Base-by-base conservation (phyloP, 1,284 basidiomycete genomes). In the Puccinia triticina region DNA sequence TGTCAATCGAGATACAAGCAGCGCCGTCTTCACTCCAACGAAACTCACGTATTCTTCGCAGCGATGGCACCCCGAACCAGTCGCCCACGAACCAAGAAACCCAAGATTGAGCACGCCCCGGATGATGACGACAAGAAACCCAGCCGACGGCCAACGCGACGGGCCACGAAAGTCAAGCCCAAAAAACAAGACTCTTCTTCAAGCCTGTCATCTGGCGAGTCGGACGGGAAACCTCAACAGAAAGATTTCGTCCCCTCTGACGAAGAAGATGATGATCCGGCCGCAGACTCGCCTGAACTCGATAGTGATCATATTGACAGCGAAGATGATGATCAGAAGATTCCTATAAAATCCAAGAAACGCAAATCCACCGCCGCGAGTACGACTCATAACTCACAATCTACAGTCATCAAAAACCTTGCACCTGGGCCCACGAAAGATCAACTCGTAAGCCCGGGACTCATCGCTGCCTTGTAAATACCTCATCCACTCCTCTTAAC, bases 381-480 rank as follows among this genome's bases (percentile, higher is more conserved):
- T 82, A 23, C 76, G 1, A 57, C 55, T 21, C 23, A 26, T 26
- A 29, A 57, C 12, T 12, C 55, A 26, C n/a, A 48, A 64, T 69
- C 50, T 46, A 0, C 21, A 57, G 55, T 73, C 76, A 18, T 67
- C 37, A 40, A 78, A 73, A 78, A 71, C 50, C 64, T 57, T 59
- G 69, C 59, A 34, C 64, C 57, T 53, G 72, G 73, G 48, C 76
- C 40, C 40, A 83, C 69, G n/a, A 59, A 59, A 14, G 76, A 77
- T 3, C 71, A 83, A 73, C 84, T 73, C 37, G 74, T 82, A 83
- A 43, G 48, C 76, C 43, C 66, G 5, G 43, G 79, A 72, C 50
- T 71, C 67, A 72, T 72, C 32, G 72, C 78, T 69, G 32, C 67
- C 18, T 75, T 78, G 71, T 74, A 40, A 71, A 79, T 83, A 21